Percentiles rank a stretch among this genome's conserved stretches.
Evolutionary conservation across 768 basidiomycete species (phyloP).

Genomic region (Lentinula sp.): DNA sequence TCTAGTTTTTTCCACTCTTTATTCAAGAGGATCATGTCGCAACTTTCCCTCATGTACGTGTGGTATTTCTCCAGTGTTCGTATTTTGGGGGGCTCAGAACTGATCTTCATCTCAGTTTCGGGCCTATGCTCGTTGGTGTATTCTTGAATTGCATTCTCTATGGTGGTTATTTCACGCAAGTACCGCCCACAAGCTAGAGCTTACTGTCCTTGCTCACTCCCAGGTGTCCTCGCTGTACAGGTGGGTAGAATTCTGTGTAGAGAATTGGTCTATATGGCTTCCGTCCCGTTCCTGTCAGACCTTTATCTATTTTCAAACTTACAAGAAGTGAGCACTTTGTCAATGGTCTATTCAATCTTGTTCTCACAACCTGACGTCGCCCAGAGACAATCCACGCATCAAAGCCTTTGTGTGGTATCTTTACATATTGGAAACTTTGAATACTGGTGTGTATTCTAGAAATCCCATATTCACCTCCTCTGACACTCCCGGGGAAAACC

Average conservation of each 20-base stretch:
- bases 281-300: slow-evolving; percentile 12
- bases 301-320: slow-evolving; percentile 30
- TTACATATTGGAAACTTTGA: not conserved
- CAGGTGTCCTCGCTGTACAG: slow-evolving; percentile 10
- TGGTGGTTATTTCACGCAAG: slow-evolving; percentile 3
- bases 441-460: not conserved
- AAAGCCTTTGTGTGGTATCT: slow-evolving; percentile 20
- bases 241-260: slow-evolving; percentile 3
- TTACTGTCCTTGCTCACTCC: not conserved
- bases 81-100: no score
- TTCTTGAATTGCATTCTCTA: slow-evolving; percentile 15
- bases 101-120: slow-evolving; percentile 2
- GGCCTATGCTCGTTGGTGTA: slow-evolving; percentile 14
- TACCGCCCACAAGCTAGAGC: not conserved
- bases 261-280: not conserved
- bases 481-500: no score
- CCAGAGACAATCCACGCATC: slow-evolving; percentile 27
- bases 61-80: not conserved
- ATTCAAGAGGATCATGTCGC: no score
- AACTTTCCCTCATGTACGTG: no score
- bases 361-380: not conserved
- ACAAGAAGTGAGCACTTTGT: slow-evolving; percentile 19
- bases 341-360: not conserved
- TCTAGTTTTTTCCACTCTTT: no score
- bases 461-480: no score